Evolutionary conservation across 2,329 filamentous ascomycete genomes (phyloP).

Genomic region (Aureobasidium melanogenum): DNA sequence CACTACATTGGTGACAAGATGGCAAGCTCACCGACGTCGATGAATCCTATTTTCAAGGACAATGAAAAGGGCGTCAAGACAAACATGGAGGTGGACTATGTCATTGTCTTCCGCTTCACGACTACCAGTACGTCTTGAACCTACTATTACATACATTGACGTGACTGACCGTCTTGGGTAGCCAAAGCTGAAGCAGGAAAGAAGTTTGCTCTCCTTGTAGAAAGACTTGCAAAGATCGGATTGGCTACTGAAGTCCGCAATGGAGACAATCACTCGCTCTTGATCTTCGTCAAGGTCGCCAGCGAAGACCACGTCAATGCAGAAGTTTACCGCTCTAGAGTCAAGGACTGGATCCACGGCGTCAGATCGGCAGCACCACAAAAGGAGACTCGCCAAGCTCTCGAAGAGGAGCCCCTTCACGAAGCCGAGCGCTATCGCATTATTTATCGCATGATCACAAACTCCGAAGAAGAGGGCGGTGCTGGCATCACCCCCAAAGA

Average conservation of each 20-base stretch:
- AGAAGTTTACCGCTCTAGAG: slow-evolving; percentile 76
- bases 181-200: slow-evolving; percentile 62
- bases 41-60: slow-evolving; percentile 7
- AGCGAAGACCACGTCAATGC: slow-evolving; percentile 65
- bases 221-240: slow-evolving; percentile 68
- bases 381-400: slow-evolving; percentile 58
- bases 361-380: slow-evolving; percentile 69
- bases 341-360: slow-evolving; percentile 90
- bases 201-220: slow-evolving; percentile 68
- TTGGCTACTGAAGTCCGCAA: slow-evolving; percentile 79
- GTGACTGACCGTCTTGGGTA: slow-evolving; percentile 25
- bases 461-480: slow-evolving; percentile 38
- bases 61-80: slow-evolving; percentile 34
- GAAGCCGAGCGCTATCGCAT: slow-evolving; percentile 83
- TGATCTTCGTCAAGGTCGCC: slow-evolving; percentile 75
- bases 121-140: slow-evolving; percentile 45
- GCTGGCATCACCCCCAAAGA: slow-evolving; percentile 44
- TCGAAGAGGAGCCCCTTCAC: slow-evolving; percentile 67
- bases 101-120: slow-evolving; percentile 69
- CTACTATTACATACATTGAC: neutral
- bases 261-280: slow-evolving; percentile 63
- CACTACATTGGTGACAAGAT: slow-evolving; percentile 2
- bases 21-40: slow-evolving; percentile 12
- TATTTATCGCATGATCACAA: slow-evolving; percentile 66
- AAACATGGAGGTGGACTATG: slow-evolving; percentile 76